Evolutionary conservation across 371 early-diverging fungal species (phyloP).

Genomic region (Enterospora canceri): DNA sequence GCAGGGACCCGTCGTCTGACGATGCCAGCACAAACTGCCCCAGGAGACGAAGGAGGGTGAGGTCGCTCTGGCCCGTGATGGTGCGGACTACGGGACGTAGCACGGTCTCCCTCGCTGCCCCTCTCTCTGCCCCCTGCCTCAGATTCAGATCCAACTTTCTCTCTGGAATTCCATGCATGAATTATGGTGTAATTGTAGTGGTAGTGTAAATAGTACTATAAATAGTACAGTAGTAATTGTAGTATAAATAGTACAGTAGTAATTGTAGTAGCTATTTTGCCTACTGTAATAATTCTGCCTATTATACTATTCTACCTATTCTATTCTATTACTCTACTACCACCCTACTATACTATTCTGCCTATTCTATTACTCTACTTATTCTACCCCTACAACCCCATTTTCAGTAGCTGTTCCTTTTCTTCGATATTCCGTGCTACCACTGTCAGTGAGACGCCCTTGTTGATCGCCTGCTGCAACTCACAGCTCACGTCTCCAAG

Average conservation of each 20-base stretch:
- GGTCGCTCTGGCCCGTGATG: no score
- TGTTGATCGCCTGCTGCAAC: constrained; percentile 46
- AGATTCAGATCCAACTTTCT: no score
- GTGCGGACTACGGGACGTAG: no score
- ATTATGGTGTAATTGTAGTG: no score
- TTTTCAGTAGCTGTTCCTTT: constrained; percentile 43
- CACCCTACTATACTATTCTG: no score
- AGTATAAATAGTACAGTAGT: background rate
- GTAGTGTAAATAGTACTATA: background rate
- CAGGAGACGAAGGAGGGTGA: no score
- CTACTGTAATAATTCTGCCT: background rate
- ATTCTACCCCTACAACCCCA: constrained; percentile 1
- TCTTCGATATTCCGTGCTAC: constrained; percentile 49
- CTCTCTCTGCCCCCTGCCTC: background rate
- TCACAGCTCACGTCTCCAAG: constrained; percentile 52
- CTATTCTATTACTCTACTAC: no score
- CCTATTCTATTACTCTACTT: background rate
- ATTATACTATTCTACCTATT: background rate
- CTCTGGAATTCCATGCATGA: background rate
- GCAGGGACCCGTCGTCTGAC: no score
- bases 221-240: no score
- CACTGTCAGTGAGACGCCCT: constrained; percentile 42
- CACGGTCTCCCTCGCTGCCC: no score
- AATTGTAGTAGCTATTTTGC: background rate
- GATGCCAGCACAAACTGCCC: no score